Conservation (phyloP, 257 asterid species). For the Osmanthus fragrans region DNA sequence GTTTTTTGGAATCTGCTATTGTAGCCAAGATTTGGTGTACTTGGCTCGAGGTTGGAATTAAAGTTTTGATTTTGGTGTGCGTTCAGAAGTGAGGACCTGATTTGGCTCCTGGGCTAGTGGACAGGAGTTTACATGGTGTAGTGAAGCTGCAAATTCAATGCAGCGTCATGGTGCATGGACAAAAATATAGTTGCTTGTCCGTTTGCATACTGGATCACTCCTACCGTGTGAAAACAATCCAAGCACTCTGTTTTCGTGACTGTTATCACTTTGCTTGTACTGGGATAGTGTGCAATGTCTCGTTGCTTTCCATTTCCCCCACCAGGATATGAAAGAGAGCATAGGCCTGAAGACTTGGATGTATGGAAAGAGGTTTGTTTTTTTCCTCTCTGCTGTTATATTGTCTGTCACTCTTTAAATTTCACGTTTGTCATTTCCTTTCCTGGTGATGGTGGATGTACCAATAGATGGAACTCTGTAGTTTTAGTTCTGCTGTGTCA, state of each 20-base stretch:
- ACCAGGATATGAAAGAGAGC: slow-evolving; percentile 81
- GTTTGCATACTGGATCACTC: slow-evolving; percentile 49
- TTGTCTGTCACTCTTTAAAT: not conserved
- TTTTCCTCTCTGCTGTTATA: slow-evolving; percentile 12
- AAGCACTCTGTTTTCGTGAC: slow-evolving; percentile 35
- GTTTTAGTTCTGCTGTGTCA: slow-evolving; percentile 9
- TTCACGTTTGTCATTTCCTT: slow-evolving; percentile 1
- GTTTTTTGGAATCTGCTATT: not conserved
- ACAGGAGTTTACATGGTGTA: slow-evolving; percentile 34
- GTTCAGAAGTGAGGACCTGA: slow-evolving; percentile 17
- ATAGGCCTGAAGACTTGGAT: slow-evolving; percentile 53
- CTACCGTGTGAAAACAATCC: slow-evolving; percentile 33
- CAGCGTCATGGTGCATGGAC: slow-evolving; percentile 77
- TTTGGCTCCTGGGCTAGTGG: slow-evolving; percentile 18
- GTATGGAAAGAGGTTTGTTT: slow-evolving; percentile 64
- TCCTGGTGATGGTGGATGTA: slow-evolving; percentile 9
- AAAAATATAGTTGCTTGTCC: slow-evolving; percentile 43
- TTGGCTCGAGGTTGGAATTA: slow-evolving; percentile 23
- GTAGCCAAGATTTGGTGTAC: not conserved
- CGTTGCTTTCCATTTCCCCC: slow-evolving; percentile 98
- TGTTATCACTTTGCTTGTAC: slow-evolving; percentile 26
- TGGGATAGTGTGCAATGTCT: slow-evolving; percentile 71
- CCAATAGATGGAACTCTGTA: not conserved
- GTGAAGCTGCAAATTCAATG: slow-evolving; percentile 53
- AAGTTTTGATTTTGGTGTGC: slow-evolving; percentile 5